Evolutionary conservation across 2,329 filamentous ascomycete genomes (phyloP).

Genomic region (Colletotrichum coccodes): DNA sequence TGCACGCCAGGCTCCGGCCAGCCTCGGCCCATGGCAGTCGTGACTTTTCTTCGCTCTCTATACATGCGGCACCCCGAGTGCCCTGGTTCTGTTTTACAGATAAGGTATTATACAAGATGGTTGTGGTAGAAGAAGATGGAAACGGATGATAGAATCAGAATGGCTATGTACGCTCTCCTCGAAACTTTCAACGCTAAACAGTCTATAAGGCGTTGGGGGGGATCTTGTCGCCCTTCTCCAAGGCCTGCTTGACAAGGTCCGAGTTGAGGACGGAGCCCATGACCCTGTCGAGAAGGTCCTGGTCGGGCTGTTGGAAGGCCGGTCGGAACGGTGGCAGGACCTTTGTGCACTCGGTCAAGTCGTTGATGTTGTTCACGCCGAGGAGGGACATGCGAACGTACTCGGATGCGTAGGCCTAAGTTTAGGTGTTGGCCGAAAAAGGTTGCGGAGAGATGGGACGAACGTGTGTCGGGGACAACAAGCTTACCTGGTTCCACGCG

Average conservation of each 20-base stretch:
- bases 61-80: background rate
- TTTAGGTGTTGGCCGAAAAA: background rate
- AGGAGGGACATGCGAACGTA: constrained; percentile 65
- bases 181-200: background rate
- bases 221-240: constrained; percentile 32
- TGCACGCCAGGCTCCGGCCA: constrained; percentile 25
- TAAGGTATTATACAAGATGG: background rate
- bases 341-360: constrained; percentile 64
- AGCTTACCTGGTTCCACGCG: constrained; percentile 53
- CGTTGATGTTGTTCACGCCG: constrained; percentile 66
- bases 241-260: constrained; percentile 12
- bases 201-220: constrained; percentile 10
- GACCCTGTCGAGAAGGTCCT: constrained; percentile 16
- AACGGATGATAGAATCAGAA: background rate
- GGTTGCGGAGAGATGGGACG: constrained; percentile 1
- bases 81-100: background rate
- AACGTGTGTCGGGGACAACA: background rate
- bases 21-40: constrained; percentile 23
- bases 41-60: background rate
- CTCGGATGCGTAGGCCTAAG: constrained; percentile 59
- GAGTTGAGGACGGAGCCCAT: constrained; percentile 13
- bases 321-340: constrained; percentile 52
- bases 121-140: background rate
- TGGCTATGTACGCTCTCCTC: background rate
- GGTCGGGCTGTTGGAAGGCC: constrained; percentile 27